phyloP scores from a whole-genome alignment of 768 basidiomycete species.

The Porpolomopsis calyptriformis region DNA sequence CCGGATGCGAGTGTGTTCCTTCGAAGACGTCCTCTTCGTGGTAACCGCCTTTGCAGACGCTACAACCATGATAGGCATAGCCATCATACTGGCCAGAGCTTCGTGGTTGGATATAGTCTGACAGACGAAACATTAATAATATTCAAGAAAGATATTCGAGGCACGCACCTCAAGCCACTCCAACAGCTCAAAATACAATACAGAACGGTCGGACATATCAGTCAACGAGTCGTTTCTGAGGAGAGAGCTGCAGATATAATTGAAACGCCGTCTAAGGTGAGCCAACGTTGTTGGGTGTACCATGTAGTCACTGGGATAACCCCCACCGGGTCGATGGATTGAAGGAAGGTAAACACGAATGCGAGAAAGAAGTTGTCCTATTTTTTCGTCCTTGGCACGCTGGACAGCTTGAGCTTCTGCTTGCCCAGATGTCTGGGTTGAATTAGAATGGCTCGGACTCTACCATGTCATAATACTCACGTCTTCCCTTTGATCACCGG shows the following conservation, averaged over 20 bases:
- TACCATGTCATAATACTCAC: conserved; percentile 34
- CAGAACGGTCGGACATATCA: conserved; percentile 84
- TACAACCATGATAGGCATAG: conserved; percentile 91
- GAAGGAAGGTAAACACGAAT: conserved; percentile 83
- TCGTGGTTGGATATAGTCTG: conserved; percentile 92
- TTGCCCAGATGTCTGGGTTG: conserved; percentile 63
- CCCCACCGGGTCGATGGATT: conserved; percentile 62
- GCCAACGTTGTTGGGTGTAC: conserved; percentile 88
- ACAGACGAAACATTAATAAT: conserved; percentile 6
- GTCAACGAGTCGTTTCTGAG: conserved; percentile 86
- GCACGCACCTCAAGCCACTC: conserved; percentile 79
- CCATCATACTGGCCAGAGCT: conserved; percentile 90
- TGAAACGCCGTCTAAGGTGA: conserved; percentile 85
- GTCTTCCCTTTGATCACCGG: conserved; percentile 74
- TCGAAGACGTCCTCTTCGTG: conserved; percentile 39
- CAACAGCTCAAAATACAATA: conserved; percentile 81
- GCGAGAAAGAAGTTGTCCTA: conserved; percentile 53
- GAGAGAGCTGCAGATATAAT: conserved; percentile 74
- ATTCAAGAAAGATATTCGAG: background rate
- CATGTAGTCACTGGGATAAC: conserved; percentile 78
- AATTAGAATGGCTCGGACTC: background rate
- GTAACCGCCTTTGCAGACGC: conserved; percentile 54
- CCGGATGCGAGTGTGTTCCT: conserved; percentile 42
- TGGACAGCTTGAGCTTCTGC: conserved; percentile 69
- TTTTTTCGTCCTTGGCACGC: conserved; percentile 58